Conservation (phyloP, 2,329 filamentous ascomycete species). For the Colletotrichum sp. region DNA sequence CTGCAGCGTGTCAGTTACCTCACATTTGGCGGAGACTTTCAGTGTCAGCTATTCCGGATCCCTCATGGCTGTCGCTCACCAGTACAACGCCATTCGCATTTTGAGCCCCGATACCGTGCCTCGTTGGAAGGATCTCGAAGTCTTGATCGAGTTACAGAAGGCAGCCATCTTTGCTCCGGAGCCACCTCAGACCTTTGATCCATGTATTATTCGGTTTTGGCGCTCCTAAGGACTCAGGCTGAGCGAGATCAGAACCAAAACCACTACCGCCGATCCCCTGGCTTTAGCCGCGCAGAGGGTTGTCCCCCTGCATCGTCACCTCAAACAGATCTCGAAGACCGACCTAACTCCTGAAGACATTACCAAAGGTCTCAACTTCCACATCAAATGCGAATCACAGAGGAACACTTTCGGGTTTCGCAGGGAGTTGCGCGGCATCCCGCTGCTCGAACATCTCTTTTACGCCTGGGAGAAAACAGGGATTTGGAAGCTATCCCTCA, state of each 20-base stretch:
- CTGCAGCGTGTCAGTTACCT: not conserved
- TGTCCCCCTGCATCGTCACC: not conserved
- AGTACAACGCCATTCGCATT: not conserved
- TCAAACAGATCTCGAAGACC: no score
- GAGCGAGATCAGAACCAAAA: not conserved
- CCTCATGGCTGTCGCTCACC: not conserved
- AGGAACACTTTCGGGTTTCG: not conserved
- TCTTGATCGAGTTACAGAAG: not conserved
- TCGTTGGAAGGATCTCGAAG: not conserved
- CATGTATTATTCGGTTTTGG: not conserved
- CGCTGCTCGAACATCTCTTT: not conserved
- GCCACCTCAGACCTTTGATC: not conserved
- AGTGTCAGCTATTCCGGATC: not conserved
- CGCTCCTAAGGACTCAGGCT: not conserved
- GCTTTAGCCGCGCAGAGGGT: not conserved
- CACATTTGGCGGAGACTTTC: not conserved
- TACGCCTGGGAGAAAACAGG: no score
- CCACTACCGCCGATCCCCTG: not conserved
- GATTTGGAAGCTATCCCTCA: not conserved
- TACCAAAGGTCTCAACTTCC: not conserved
- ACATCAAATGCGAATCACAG: not conserved
- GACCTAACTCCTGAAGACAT: no score
- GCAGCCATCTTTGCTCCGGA: not conserved
- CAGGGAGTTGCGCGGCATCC: not conserved
- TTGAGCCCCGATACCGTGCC: not conserved